phyloP scores from a whole-genome alignment of 441 rosid species.

The Macaranga tanarius region DNA sequence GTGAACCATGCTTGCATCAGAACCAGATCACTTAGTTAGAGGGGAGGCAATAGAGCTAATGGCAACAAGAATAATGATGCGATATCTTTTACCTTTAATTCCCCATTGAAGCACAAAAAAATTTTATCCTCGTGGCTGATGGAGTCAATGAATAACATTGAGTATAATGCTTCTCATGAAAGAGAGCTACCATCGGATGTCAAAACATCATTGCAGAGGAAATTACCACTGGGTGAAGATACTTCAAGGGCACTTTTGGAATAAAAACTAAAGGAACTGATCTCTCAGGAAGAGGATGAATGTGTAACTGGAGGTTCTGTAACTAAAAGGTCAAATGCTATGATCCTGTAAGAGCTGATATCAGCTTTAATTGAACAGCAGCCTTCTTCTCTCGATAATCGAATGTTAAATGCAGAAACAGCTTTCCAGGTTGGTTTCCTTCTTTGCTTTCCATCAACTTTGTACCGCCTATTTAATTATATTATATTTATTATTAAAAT shows the following conservation, averaged over 20 bases:
- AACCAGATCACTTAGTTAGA: conserved; percentile 26
- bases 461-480: not conserved
- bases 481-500: not conserved
- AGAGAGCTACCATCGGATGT: conserved; percentile 25
- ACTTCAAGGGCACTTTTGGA: conserved; percentile 63
- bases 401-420: conserved; percentile 29
- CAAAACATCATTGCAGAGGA: conserved; percentile 28
- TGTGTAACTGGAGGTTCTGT: conserved; percentile 25
- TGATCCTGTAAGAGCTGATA: conserved; percentile 74
- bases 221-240: conserved; percentile 43
- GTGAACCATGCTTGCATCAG: conserved; percentile 22
- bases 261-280: conserved; percentile 64
- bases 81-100: conserved; percentile 50
- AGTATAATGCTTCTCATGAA: conserved; percentile 16
- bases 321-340: conserved; percentile 58
- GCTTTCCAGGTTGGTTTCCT: conserved; percentile 44
- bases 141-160: conserved; percentile 33
- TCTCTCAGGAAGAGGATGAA: conserved; percentile 65
- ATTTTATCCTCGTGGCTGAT: conserved; percentile 29
- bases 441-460: not conserved
- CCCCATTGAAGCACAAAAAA: conserved; percentile 36
- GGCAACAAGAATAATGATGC: conserved; percentile 33
- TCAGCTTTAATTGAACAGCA: conserved; percentile 62
- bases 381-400: conserved; percentile 32
- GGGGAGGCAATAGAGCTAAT: conserved; percentile 29